Conservation (phyloP, 768 basidiomycete species). For the Russula compacta region DNA sequence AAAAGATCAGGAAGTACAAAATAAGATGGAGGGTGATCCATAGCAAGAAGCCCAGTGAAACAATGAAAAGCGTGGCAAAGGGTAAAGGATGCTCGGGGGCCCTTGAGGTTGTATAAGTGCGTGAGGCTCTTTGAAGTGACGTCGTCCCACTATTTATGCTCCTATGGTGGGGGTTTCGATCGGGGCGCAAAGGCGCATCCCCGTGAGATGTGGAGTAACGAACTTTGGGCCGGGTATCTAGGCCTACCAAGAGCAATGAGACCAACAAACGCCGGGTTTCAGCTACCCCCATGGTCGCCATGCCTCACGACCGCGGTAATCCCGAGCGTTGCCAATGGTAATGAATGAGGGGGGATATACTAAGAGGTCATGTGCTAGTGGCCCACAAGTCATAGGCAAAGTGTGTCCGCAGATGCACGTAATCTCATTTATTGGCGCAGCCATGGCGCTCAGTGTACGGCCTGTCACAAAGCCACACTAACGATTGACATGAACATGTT, state of each 20-base stretch:
- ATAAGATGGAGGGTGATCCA: constrained; percentile 10
- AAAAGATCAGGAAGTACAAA: constrained; percentile 52
- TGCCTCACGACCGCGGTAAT: too few species aligned
- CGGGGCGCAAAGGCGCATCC: neutral
- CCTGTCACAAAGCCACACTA: neutral
- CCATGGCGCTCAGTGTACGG: neutral
- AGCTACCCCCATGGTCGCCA: too few species aligned
- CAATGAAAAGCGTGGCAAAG: neutral
- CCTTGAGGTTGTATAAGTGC: neutral
- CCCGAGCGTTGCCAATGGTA: too few species aligned
- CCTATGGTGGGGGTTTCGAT: neutral
- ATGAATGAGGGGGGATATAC: too few species aligned
- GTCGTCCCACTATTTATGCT: constrained; percentile 7
- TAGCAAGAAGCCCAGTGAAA: neutral
- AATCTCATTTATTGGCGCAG: neutral
- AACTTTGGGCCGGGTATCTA: neutral
- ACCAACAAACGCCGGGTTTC: too few species aligned
- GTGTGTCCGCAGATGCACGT: neutral
- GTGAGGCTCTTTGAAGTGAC: neutral
- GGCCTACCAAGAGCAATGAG: neutral
- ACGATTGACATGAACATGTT: constrained; percentile 6
- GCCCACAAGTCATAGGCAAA: neutral
- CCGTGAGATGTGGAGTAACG: neutral
- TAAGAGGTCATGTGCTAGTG: too few species aligned
- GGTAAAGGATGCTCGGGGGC: neutral